These are phyloP conservation scores for Pseudogymnoascus sp. DNA, from an alignment of 2,329 filamentous ascomycete species.

Conservation along the genomic window DNA sequence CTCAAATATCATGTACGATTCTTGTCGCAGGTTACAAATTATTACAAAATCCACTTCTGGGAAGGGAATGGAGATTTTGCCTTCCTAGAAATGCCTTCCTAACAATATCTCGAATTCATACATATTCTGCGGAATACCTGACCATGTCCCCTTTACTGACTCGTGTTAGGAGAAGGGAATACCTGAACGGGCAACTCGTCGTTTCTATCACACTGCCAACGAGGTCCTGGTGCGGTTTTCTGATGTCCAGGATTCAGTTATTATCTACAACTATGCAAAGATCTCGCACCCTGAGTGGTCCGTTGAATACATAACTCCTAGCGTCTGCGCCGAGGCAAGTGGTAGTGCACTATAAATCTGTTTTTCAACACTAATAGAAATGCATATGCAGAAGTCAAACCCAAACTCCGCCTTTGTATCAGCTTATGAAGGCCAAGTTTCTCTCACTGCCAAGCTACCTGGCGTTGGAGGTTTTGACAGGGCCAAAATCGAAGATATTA, in stretches of 20 bases:
- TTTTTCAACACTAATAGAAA: neutral
- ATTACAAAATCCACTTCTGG: neutral
- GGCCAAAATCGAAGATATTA: conserved; percentile 31
- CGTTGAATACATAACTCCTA: conserved; percentile 23
- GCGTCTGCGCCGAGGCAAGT: conserved; percentile 19
- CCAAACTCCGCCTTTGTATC: conserved; percentile 29
- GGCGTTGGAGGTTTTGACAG: conserved; percentile 18
- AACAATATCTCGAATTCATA: neutral
- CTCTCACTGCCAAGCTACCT: conserved; percentile 38
- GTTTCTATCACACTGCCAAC: conserved; percentile 15
- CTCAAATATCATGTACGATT: neutral
- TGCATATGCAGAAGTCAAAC: conserved; percentile 24
- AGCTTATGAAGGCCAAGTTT: conserved; percentile 47
- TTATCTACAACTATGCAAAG: conserved; percentile 21
- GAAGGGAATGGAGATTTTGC: too few relatives aligned
- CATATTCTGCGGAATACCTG: neutral
- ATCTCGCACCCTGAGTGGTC: conserved; percentile 18
- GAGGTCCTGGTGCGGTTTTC: conserved; percentile 20
- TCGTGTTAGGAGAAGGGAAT: conserved; percentile 8
- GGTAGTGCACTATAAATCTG: neutral
- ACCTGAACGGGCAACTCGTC: conserved; percentile 12
- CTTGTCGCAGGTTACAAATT: neutral
- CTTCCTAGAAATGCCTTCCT: too few relatives aligned
- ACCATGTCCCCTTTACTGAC: neutral
- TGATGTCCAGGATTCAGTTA: conserved; percentile 21